Conservation (phyloP, 2,329 filamentous ascomycete genomes). For the Penicillium decumbens region DNA sequence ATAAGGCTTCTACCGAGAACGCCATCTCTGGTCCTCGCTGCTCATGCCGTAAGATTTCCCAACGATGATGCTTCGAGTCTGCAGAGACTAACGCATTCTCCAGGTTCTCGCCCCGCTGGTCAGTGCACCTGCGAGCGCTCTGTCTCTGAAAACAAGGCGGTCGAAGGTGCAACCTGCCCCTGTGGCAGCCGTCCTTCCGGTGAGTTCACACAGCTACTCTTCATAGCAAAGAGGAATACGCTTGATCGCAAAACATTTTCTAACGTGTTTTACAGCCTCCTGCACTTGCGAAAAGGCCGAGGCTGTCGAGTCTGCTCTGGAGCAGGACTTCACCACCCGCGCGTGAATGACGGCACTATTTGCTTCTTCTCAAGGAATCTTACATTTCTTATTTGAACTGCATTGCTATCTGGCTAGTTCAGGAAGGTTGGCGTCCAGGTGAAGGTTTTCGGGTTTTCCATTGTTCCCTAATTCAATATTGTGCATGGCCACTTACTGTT, state of each 20-base stretch:
- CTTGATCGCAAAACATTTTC: neutral
- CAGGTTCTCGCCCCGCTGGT: slow-evolving; percentile 67
- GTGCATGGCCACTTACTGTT: neutral
- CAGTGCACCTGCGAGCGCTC: slow-evolving; percentile 77
- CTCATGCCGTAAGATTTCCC: slow-evolving; percentile 62
- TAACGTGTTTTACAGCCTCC: slow-evolving; percentile 45
- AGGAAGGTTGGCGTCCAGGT: slow-evolving; percentile 7
- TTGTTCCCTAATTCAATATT: neutral
- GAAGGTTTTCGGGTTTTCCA: neutral
- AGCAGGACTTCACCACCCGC: slow-evolving; percentile 84
- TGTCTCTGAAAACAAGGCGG: slow-evolving; percentile 61
- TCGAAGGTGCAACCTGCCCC: slow-evolving; percentile 60
- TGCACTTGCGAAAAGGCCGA: slow-evolving; percentile 80
- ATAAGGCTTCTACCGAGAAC: slow-evolving; percentile 73
- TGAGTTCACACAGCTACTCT: slow-evolving; percentile 42
- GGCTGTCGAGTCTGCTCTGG: slow-evolving; percentile 58
- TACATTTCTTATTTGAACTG: slow-evolving; percentile 3
- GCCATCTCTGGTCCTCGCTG: slow-evolving; percentile 66
- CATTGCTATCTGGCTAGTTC: slow-evolving; percentile 7
- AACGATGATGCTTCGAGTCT: neutral
- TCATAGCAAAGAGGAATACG: neutral
- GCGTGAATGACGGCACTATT: slow-evolving; percentile 10
- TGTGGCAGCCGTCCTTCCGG: slow-evolving; percentile 71
- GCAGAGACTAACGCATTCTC: slow-evolving; percentile 5
- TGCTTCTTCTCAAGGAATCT: neutral